Conservation (phyloP, 257 asterid species). For the Parsonsia alboflavescens region DNA sequence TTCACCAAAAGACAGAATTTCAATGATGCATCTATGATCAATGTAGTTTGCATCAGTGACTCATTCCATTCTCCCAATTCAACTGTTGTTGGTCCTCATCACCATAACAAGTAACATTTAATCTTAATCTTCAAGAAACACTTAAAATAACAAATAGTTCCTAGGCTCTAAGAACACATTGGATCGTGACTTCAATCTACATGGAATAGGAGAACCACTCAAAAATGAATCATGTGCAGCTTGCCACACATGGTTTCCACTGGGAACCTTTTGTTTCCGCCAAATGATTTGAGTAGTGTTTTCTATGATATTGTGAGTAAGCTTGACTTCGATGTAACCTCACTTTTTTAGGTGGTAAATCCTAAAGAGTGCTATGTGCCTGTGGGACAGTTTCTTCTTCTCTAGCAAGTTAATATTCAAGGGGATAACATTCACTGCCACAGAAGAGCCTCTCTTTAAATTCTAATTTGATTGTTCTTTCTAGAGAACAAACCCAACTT, state of each 20-base stretch:
- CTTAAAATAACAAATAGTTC: no score
- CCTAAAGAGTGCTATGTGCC: neutral
- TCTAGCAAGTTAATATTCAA: neutral
- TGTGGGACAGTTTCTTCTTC: neutral
- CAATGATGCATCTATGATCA: neutral
- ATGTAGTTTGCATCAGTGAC: neutral
- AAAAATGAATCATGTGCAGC: neutral
- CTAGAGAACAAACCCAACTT: neutral
- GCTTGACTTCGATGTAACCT: neutral
- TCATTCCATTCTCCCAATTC: neutral
- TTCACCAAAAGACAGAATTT: neutral
- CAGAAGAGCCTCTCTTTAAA: neutral
- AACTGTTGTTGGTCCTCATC: neutral
- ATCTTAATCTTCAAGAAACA: neutral
- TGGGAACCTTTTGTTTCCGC: no score
- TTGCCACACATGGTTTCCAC: neutral
- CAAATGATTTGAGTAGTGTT: no score
- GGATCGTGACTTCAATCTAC: neutral
- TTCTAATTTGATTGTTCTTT: neutral
- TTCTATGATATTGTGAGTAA: neutral
- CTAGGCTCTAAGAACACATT: neutral
- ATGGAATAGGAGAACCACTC: neutral
- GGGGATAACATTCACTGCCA: neutral
- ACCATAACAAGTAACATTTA: neutral
- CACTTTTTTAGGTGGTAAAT: neutral